phyloP scores from a whole-genome alignment of 2,329 filamentous ascomycete genomes.

The Stenocarpella maydis region DNA sequence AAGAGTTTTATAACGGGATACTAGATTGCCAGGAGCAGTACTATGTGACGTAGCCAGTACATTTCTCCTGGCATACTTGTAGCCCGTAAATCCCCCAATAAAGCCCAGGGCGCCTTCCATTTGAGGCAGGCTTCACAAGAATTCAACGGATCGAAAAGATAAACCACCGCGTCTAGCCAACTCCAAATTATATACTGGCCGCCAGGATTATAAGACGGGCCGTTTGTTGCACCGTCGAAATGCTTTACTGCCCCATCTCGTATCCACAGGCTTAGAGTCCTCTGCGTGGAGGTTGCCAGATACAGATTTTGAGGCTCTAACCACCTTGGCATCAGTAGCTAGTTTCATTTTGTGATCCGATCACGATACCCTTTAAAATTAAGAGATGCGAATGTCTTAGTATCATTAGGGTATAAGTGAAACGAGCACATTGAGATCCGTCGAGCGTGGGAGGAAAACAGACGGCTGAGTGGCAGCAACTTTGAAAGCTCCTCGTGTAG shows the following conservation, averaged over 20 bases:
- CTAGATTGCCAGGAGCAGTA: no score
- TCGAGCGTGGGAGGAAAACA: background rate
- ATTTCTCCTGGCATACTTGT: background rate
- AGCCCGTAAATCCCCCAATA: background rate
- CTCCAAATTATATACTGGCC: no score
- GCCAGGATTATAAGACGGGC: background rate
- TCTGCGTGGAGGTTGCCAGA: background rate
- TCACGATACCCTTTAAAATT: no score
- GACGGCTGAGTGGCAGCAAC: background rate
- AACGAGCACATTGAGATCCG: background rate
- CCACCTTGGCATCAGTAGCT: no score
- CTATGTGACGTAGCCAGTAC: no score
- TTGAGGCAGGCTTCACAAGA: no score
- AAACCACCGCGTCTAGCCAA: background rate
- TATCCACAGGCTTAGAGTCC: background rate
- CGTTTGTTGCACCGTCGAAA: constrained; percentile 9
- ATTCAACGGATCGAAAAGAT: rapidly evolving
- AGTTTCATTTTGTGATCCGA: no score
- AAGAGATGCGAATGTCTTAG: no score
- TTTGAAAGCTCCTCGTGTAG: constrained; percentile 6
- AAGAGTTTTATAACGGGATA: no score
- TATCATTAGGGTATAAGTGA: background rate
- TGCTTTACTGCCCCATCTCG: background rate
- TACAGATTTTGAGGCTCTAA: background rate
- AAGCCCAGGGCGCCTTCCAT: background rate